Evolutionary conservation across 2,329 filamentous ascomycete genomes (phyloP), one percentile per base, ranked within the genome.

Genomic region (Ascochyta clinopodiicola): DNA sequence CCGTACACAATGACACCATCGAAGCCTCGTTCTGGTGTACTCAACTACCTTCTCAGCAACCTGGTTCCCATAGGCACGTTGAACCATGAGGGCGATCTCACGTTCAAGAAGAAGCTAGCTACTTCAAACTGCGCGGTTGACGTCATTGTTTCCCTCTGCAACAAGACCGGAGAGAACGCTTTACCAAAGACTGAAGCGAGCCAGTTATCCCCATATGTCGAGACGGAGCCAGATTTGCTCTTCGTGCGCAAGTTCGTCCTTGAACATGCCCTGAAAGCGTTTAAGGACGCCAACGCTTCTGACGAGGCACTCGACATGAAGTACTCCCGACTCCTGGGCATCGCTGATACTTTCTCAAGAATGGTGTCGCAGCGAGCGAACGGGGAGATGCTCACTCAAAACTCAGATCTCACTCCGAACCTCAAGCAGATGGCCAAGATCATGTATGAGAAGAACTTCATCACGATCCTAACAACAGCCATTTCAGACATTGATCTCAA

Each of bases 361-460:
- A 95, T 99, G 85, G 87, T 97, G 61, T 91, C 92, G 13, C 76
- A 89, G 48, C 71, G 72, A 29, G 56, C 67, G 1, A 72, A 72
- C 36, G 71, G 71, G 5, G 64, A 72, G 27, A 69, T 71, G 65
- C 67, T 75, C 31, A 61, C 78, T 77, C 57, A 71, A 44, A 75
- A 69, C 51, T 66, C 68, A 38, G 70, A 73, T 46, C 47, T 75
- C 32, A 73, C 72, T 7, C 68, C 73, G 7, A 93, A 92, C 7
- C 89, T 93, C 60, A 88, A 89, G 66, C 92, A 96, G 70, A 84
- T 99, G 64, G 89, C 91, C 31, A 91, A 92, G 63, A 87, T 97
- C 57, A 99, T 99, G 95, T 98, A 96, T 68, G 95, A 99, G 78
- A 99, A 98, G 79, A 92, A 96, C 51, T 96, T 95, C 73, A 88